Conservation (phyloP, 2,329 filamentous ascomycete species). For the Colletotrichum sp. region DNA sequence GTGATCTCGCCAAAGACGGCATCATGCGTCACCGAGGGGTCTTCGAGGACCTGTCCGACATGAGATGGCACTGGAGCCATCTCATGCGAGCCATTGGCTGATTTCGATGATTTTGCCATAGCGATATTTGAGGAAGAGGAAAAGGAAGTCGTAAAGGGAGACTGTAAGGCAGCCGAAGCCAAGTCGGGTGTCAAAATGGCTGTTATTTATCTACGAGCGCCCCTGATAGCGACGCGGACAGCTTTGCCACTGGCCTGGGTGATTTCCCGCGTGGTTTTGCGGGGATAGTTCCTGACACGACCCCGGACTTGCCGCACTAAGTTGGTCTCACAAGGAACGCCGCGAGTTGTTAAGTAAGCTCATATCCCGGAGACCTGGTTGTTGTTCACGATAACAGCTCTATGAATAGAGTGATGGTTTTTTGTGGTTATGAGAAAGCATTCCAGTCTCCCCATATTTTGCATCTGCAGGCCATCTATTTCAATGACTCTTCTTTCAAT, state of each 20-base stretch:
- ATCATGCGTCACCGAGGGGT: constrained; percentile 22
- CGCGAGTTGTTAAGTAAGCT: not conserved
- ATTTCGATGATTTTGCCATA: not conserved
- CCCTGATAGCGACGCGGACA: not conserved
- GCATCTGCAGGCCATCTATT: not conserved
- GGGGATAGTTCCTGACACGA: not conserved
- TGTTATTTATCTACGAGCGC: not conserved
- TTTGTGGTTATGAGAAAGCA: not conserved
- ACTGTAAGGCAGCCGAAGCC: not conserved
- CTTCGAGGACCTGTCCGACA: not conserved
- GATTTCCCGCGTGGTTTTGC: not conserved
- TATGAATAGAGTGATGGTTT: not conserved
- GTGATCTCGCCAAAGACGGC: constrained; percentile 40
- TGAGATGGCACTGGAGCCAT: not conserved
- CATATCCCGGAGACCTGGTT: not conserved
- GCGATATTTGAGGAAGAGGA: not conserved
- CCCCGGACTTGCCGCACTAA: not conserved
- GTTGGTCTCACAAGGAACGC: not conserved
- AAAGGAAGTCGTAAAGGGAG: not conserved
- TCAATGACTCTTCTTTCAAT: not conserved
- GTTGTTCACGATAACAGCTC: not conserved
- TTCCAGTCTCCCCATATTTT: not conserved
- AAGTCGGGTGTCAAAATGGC: not conserved
- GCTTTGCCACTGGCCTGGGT: not conserved
- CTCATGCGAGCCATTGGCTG: not conserved